These are phyloP conservation scores for Rhizoctonia solani DNA, from an alignment of 1,284 basidiomycete species.

Conservation along the genomic window DNA sequence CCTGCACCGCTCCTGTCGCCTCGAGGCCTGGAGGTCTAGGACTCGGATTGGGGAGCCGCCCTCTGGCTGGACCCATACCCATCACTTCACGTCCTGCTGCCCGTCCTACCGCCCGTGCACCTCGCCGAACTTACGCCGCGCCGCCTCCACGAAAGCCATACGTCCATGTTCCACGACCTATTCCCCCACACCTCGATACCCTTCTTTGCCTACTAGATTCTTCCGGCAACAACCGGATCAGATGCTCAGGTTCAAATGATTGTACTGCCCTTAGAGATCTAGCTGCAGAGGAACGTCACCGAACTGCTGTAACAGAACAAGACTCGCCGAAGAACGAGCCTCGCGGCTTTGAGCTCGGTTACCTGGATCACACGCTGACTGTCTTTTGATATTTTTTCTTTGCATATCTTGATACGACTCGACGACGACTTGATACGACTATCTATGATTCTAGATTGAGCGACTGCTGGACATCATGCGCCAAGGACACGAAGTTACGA, in stretches of 20 bases:
- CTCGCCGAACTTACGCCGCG: neutral
- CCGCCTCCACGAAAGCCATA: constrained; percentile 6
- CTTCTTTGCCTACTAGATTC: neutral
- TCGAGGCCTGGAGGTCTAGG: neutral
- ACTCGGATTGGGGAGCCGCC: neutral
- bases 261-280: constrained; percentile 21
- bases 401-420: too few relatives aligned
- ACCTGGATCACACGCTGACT: neutral
- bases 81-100: neutral
- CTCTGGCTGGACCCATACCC: neutral
- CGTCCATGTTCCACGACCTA: constrained; percentile 15
- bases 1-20: neutral
- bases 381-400: too few relatives aligned
- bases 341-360: neutral
- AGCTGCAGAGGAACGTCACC: constrained; percentile 4
- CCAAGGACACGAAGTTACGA: constrained; percentile 26
- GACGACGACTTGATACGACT: too few relatives aligned
- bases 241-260: constrained; percentile 25
- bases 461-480: constrained; percentile 24
- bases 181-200: constrained; percentile 23
- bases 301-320: neutral
- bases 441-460: too few relatives aligned
- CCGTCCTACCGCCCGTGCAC: too few relatives aligned
- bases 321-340: constrained; percentile 9
- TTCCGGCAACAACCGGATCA: neutral